Evolutionary conservation across 768 basidiomycete species (phyloP).

Genomic region (Ramaria rubella): DNA sequence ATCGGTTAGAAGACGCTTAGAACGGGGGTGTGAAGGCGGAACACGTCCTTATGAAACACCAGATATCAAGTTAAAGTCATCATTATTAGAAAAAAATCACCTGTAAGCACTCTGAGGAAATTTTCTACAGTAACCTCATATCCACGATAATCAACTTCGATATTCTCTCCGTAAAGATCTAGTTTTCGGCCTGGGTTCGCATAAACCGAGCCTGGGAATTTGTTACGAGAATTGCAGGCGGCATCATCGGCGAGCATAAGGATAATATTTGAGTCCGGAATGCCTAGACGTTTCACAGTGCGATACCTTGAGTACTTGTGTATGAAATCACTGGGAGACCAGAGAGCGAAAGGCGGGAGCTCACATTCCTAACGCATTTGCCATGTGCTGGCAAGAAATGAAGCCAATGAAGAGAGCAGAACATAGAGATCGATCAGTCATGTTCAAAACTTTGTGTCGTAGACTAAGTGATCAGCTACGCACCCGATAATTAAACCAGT

Average conservation of each 20-base stretch:
- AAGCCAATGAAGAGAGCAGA: neutral
- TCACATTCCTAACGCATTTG: constrained; percentile 94
- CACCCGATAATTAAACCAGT: constrained; percentile 99
- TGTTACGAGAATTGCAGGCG: constrained; percentile 89
- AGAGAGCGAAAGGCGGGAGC: constrained; percentile 15
- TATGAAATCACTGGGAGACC: constrained; percentile 5
- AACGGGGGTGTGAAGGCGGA: constrained; percentile 77
- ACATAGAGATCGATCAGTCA: too few relatives aligned
- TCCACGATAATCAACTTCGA: constrained; percentile 97
- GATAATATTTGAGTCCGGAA: constrained; percentile 98
- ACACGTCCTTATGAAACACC: constrained; percentile 58
- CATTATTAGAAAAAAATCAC: constrained; percentile 33
- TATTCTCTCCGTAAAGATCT: constrained; percentile 92
- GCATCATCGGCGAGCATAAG: constrained; percentile 98
- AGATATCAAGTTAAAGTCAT: neutral
- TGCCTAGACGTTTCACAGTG: constrained; percentile 94
- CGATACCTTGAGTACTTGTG: constrained; percentile 68
- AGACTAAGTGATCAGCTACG: too few relatives aligned
- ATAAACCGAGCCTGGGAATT: constrained; percentile 87
- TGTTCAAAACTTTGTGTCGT: too few relatives aligned
- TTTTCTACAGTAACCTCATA: constrained; percentile 98
- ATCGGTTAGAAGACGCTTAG: constrained; percentile 88
- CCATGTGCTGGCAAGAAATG: constrained; percentile 79
- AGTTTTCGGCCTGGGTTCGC: constrained; percentile 75
- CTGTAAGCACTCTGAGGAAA: constrained; percentile 86